Percentiles rank a stretch among this genome's conserved stretches.
Evolutionary conservation across 2,329 filamentous ascomycete species (phyloP).

Genomic region (Penicillium sp.): DNA sequence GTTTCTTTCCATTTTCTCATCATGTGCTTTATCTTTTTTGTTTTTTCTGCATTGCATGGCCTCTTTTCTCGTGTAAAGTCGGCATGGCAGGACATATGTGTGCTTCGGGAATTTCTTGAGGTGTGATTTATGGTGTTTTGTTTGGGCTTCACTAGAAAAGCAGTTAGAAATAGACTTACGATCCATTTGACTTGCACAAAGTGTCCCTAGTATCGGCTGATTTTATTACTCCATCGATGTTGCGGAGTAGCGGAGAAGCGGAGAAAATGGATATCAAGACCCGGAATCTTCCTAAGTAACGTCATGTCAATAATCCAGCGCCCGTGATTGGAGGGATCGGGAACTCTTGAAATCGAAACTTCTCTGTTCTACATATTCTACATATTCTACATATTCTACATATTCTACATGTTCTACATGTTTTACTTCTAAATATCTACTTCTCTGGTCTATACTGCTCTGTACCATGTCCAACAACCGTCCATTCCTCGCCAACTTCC

Average conservation of each 20-base stretch:
- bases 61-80: conserved; percentile 23
- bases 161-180: conserved; percentile 26
- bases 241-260: not conserved
- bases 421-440: not conserved
- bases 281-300: conserved; percentile 20
- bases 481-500: conserved; percentile 65
- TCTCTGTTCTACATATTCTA: not conserved
- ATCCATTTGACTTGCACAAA: not conserved
- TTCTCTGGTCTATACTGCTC: not conserved
- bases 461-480: conserved; percentile 61
- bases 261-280: not conserved
- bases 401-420: not conserved
- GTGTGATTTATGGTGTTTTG: conserved; percentile 25
- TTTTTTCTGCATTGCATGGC: conserved; percentile 23
- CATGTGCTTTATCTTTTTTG: conserved; percentile 1
- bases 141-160: conserved; percentile 22
- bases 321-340: conserved; percentile 18
- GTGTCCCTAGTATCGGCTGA: not conserved
- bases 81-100: conserved; percentile 24
- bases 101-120: conserved; percentile 20
- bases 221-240: no score
- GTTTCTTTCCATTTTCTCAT: conserved; percentile 2
- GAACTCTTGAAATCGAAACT: conserved; percentile 10
- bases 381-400: no score
- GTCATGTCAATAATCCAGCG: conserved; percentile 21